Percentiles rank a stretch among this genome's conserved stretches.
These are phyloP conservation scores for Colletotrichum paranaense DNA, from an alignment of 2,329 filamentous ascomycete genomes.

Conservation along the genomic window DNA sequence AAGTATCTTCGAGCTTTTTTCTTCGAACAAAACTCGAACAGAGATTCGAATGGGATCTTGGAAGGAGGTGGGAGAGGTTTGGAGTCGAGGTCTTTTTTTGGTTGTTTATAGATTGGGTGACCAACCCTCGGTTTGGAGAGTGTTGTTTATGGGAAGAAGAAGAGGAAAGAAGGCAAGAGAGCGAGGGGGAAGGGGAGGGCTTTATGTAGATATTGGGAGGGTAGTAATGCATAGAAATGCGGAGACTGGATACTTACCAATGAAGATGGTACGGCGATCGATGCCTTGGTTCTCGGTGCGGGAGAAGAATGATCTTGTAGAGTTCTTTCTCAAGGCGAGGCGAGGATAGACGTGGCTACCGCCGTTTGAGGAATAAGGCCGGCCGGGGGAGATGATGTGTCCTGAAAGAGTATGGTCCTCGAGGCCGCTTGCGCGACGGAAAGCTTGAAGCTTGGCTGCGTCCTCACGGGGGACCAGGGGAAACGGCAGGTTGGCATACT, in stretches of 20 bases:
- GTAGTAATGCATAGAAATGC: not conserved
- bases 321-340: constrained; percentile 5
- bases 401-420: constrained; percentile 37
- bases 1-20: not conserved
- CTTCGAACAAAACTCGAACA: not conserved
- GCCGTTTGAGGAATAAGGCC: constrained; percentile 7
- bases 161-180: not conserved
- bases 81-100: not conserved
- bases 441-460: constrained; percentile 26
- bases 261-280: not conserved
- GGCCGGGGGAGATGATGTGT: not conserved
- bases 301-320: constrained; percentile 15
- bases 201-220: not conserved
- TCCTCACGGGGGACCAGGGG: constrained; percentile 28
- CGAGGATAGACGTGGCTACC: not conserved
- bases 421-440: constrained; percentile 34
- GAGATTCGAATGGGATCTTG: not conserved
- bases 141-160: not conserved
- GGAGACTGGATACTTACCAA: constrained; percentile 11
- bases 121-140: not conserved
- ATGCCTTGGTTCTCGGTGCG: constrained; percentile 14
- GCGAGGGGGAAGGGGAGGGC: not conserved
- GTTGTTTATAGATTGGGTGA: not conserved
- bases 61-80: not conserved
- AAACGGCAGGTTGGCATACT: constrained; percentile 20